phyloP scores from a whole-genome alignment of 768 basidiomycete species.

The Auriscalpium orientale region DNA sequence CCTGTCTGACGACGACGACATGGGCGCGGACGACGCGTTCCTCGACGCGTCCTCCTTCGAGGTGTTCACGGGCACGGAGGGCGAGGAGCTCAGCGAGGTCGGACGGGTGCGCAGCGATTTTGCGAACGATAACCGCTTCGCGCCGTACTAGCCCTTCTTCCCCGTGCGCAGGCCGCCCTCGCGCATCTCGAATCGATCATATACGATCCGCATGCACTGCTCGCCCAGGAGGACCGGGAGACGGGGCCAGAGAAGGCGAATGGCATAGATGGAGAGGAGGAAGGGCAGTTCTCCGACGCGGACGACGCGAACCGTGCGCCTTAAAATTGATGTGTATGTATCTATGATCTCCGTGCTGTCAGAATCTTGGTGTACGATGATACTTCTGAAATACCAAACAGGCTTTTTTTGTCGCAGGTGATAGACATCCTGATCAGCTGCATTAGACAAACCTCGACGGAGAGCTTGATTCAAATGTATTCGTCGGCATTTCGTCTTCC shows the following conservation, averaged over 20 bases:
- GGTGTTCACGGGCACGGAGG: conserved; percentile 53
- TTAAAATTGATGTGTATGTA: neutral
- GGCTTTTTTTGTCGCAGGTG: too few species aligned
- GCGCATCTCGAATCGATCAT: conserved; percentile 81
- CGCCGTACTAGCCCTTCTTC: conserved; percentile 69
- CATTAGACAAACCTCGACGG: too few species aligned
- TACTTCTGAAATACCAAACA: too few species aligned
- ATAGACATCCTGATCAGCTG: too few species aligned
- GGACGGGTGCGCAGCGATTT: conserved; percentile 94
- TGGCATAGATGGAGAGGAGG: conserved; percentile 10
- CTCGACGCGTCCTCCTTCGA: conserved; percentile 39
- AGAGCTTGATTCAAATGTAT: too few species aligned
- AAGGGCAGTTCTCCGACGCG: conserved; percentile 14
- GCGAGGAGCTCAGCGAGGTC: conserved; percentile 74
- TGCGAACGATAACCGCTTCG: conserved; percentile 64
- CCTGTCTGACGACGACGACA: conserved; percentile 35
- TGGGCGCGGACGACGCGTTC: conserved; percentile 39
- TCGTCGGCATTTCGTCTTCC: too few species aligned
- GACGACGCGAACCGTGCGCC: conserved; percentile 4
- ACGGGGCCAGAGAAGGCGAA: neutral
- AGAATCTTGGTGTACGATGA: too few species aligned
- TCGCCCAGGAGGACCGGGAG: conserved; percentile 1
- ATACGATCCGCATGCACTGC: conserved; percentile 37
- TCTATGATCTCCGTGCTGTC: too few species aligned
- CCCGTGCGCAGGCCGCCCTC: conserved; percentile 59